phyloP scores from a whole-genome alignment of 2,329 filamentous ascomycete species.

The Neonectria hederae region DNA sequence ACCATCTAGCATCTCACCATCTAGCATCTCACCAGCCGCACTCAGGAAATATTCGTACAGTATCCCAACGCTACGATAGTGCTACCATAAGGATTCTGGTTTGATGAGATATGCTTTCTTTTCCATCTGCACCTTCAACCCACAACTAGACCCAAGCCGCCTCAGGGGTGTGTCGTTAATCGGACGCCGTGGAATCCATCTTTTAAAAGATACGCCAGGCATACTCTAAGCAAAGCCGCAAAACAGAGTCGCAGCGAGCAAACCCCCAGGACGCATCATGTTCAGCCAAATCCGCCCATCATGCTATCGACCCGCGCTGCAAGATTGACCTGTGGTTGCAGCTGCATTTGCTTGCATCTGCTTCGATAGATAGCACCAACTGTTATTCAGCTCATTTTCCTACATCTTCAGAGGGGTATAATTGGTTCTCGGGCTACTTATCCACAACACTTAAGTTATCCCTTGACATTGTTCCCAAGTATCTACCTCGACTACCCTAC shows the following conservation, averaged over 20 bases:
- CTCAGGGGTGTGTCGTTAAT: constrained; percentile 33
- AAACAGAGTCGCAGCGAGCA: constrained; percentile 10
- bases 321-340: constrained; percentile 22
- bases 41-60: background rate
- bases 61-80: background rate
- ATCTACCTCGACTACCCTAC: constrained; percentile 27
- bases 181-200: constrained; percentile 10
- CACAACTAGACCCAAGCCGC: background rate
- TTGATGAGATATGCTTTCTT: constrained; percentile 19
- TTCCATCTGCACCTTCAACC: constrained; percentile 16
- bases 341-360: constrained; percentile 1
- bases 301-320: background rate
- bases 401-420: constrained; percentile 21
- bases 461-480: constrained; percentile 1
- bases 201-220: background rate
- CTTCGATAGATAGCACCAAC: background rate
- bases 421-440: constrained; percentile 7
- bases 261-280: background rate
- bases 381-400: constrained; percentile 12
- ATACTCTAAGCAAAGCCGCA: too few species aligned
- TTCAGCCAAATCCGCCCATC: background rate
- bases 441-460: constrained; percentile 19
- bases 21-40: background rate
- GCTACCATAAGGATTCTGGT: constrained; percentile 2
- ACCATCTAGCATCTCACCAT: background rate